phyloP scores from a whole-genome alignment of 768 basidiomycete species.

The Suillus sp. region DNA sequence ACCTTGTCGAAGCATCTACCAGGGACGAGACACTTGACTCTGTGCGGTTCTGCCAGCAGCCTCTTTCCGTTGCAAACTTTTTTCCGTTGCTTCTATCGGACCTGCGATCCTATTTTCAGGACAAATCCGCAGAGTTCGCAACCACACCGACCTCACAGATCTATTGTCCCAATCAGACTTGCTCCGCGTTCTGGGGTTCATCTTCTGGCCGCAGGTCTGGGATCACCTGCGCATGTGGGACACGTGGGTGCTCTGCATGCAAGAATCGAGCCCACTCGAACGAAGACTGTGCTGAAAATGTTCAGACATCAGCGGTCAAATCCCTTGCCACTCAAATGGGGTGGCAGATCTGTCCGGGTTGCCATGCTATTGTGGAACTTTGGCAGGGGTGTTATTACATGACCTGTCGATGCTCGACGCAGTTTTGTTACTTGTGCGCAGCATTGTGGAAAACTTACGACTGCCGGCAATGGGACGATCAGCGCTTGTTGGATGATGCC shows the following conservation, averaged over 20 bases:
- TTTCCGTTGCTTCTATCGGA: constrained; percentile 31
- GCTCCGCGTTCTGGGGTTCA: constrained; percentile 56
- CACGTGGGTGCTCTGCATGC: constrained; percentile 48
- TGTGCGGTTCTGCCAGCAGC: constrained; percentile 49
- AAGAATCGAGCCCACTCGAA: constrained; percentile 46
- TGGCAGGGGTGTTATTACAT: constrained; percentile 57
- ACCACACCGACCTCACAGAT: constrained; percentile 45
- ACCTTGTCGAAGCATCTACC: constrained; percentile 43
- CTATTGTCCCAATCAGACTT: constrained; percentile 51
- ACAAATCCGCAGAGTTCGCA: constrained; percentile 49
- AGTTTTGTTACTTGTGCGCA: too few species aligned
- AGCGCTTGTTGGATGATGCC: constrained; percentile 32
- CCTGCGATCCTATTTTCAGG: constrained; percentile 36
- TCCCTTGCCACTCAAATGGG: constrained; percentile 45
- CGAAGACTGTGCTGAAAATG: constrained; percentile 45
- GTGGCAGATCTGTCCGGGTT: constrained; percentile 69
- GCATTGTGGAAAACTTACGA: constrained; percentile 60
- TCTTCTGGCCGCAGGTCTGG: constrained; percentile 21
- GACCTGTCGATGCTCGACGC: too few species aligned
- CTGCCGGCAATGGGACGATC: constrained; percentile 69
- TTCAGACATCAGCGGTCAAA: constrained; percentile 42
- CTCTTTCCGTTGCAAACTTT: constrained; percentile 33
- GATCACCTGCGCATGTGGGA: constrained; percentile 45
- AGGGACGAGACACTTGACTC: too few species aligned
- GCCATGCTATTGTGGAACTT: constrained; percentile 57